Conservation (phyloP, 2,329 filamentous ascomycete genomes). For the Truncatella angustata region DNA sequence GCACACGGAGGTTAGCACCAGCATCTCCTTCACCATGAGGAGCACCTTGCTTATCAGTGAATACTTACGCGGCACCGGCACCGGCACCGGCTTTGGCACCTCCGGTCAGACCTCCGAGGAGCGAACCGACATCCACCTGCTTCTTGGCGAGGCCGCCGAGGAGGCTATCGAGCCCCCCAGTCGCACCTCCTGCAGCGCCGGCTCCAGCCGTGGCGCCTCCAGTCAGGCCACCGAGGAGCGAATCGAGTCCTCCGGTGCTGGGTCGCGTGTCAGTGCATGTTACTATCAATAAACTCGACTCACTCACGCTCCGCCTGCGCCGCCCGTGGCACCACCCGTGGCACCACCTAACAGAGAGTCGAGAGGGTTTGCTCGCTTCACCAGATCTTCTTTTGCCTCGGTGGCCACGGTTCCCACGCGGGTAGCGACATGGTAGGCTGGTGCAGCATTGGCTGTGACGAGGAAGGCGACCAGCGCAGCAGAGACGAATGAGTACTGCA, state of each 20-base stretch:
- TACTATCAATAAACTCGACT: background rate
- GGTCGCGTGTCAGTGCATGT: background rate
- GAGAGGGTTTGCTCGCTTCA: background rate
- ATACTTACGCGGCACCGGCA: background rate
- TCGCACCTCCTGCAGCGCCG: too few species aligned
- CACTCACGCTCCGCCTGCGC: constrained; percentile 4
- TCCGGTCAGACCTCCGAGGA: constrained; percentile 6
- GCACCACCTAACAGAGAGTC: background rate
- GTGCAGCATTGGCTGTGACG: constrained; percentile 8
- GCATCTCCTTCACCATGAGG: background rate
- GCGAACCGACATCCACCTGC: too few species aligned
- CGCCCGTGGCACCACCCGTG: background rate
- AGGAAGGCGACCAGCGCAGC: constrained; percentile 13
- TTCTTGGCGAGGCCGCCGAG: too few species aligned
- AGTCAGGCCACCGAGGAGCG: constrained; percentile 3
- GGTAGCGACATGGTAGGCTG: background rate
- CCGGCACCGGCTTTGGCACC: background rate
- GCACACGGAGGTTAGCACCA: background rate
- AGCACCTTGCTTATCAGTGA: background rate
- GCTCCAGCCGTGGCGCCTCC: background rate
- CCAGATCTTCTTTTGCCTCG: background rate
- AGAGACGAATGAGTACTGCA: constrained; percentile 13
- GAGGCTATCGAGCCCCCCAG: too few species aligned
- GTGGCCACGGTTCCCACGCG: constrained; percentile 1
- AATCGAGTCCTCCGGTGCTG: constrained; percentile 5